Conservation (phyloP, 495 filamentous ascomycete genomes). For the Xylaria longipes region DNA sequence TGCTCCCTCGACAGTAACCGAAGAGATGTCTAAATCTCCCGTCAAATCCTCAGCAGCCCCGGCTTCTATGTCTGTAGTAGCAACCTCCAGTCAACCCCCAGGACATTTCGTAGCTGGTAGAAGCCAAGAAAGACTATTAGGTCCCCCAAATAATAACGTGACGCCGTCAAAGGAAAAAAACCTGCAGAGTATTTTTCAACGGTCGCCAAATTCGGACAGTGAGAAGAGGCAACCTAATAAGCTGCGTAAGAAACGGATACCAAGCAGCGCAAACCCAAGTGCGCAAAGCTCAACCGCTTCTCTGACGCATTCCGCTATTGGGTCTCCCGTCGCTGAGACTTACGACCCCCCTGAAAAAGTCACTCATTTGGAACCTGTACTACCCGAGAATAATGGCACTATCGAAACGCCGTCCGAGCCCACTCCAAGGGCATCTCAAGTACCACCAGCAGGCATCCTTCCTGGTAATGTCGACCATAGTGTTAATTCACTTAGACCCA, state of each 20-base stretch:
- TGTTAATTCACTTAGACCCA: constrained; percentile 61
- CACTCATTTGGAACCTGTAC: constrained; percentile 35
- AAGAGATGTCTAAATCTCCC: constrained; percentile 28
- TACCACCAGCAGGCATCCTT: constrained; percentile 40
- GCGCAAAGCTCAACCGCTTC: constrained; percentile 87
- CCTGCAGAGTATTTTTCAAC: constrained; percentile 69
- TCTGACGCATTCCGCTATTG: constrained; percentile 56
- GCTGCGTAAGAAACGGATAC: constrained; percentile 80
- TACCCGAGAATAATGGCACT: constrained; percentile 33
- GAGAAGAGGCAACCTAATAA: constrained; percentile 79
- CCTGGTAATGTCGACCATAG: constrained; percentile 48
- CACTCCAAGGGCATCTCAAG: constrained; percentile 43
- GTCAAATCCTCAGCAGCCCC: constrained; percentile 36
- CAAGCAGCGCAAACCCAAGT: constrained; percentile 75
- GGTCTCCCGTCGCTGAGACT: constrained; percentile 45
- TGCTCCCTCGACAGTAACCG: constrained; percentile 37
- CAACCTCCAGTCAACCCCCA: constrained; percentile 10
- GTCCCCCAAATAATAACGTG: constrained; percentile 49
- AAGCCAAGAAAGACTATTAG: constrained; percentile 57
- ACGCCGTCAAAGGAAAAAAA: constrained; percentile 76
- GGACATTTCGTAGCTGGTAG: constrained; percentile 41
- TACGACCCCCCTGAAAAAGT: constrained; percentile 48
- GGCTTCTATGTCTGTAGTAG: constrained; percentile 30
- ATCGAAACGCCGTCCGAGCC: constrained; percentile 42
- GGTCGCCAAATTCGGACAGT: constrained; percentile 68